Evolutionary conservation across 441 rosid species (phyloP), one percentile per base, ranked within the genome.

Genomic region (Pelargonium fulgidum): DNA sequence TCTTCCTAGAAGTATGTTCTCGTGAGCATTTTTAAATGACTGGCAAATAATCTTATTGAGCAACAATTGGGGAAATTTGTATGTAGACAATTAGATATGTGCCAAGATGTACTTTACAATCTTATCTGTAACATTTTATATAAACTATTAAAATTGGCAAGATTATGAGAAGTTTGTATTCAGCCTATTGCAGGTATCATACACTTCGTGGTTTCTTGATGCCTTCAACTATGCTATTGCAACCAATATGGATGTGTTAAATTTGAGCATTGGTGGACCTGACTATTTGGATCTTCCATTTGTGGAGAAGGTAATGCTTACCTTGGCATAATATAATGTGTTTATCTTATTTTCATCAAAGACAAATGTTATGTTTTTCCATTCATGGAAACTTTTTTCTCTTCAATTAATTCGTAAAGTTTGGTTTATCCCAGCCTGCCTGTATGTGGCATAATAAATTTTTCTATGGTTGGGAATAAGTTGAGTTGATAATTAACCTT

Each of bases 111-210:
- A 39, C 65, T 68, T 45, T 63, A 3, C 47, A 47, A 67, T 20
- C 13, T 29, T 63, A 39, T 70, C 20, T 67, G 0, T 44, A 26
- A 44, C 16, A 52, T 67, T 50, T 64, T 61, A 24, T 68, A 68
- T 62, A 48, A 64, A 69, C 69, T 33, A 68, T 68, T 52, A 48
- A 59, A 54, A 80, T 77, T 83, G 77, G 72, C 82, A 70, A 80
- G 84, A 83, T 85, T 87, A 83, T 90, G 93, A 92, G 82, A 87
- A 85, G 76, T 86, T 82, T 78, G 77, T 85, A 75, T 90, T 88
- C 94, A 94, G 99, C 96, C 83, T 82, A 80, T 80, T 94, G 94
- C 97, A 94, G 99, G 97, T 94, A 82, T 94, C 99, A 41, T 94
- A 92, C 78, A 92, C 98, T 17, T 94, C 98, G 50, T 94, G 99